A percentile compares a stretch with the other conserved stretches of the same genome.
These are phyloP conservation scores for Rhazya stricta DNA, from an alignment of 257 asterid genomes.

Conservation along the genomic window DNA sequence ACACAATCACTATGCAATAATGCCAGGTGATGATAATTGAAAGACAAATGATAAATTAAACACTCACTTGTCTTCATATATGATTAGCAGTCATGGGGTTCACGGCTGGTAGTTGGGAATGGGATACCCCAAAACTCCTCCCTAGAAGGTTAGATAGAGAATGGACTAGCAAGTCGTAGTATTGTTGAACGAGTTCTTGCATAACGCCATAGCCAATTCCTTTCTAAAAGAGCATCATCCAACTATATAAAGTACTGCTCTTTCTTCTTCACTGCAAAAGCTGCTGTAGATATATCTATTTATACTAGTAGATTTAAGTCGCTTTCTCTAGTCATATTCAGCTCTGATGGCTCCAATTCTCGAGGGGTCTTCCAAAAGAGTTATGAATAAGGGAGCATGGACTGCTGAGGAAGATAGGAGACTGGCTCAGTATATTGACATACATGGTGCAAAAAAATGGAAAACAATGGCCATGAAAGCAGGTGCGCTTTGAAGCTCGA, in stretches of 20 bases:
- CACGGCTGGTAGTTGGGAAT: conserved; percentile 4
- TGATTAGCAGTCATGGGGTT: no score
- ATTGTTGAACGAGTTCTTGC: no score
- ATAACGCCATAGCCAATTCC: neutral
- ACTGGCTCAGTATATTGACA: conserved; percentile 28
- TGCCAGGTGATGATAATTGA: neutral
- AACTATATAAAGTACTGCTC: neutral
- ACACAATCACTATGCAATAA: neutral
- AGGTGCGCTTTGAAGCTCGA: conserved; percentile 15
- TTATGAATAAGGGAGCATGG: conserved; percentile 41
- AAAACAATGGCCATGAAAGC: conserved; percentile 31
- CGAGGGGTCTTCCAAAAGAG: neutral
- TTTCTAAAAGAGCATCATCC: neutral
- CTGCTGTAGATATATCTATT: no score
- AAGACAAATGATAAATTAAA: neutral
- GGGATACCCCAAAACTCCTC: neutral
- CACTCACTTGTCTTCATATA: no score
- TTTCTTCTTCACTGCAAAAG: neutral
- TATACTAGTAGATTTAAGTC: no score
- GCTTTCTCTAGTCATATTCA: no score
- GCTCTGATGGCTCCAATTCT: conserved; percentile 14
- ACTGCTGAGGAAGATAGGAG: conserved; percentile 43
- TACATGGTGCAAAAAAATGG: conserved; percentile 42
- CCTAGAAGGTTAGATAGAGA: conserved; percentile 12
- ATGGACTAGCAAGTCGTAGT: neutral